These are phyloP conservation scores for Monilinia vaccinii-corymbosi DNA, from an alignment of 2,329 filamentous ascomycete genomes.

Conservation along the genomic window DNA sequence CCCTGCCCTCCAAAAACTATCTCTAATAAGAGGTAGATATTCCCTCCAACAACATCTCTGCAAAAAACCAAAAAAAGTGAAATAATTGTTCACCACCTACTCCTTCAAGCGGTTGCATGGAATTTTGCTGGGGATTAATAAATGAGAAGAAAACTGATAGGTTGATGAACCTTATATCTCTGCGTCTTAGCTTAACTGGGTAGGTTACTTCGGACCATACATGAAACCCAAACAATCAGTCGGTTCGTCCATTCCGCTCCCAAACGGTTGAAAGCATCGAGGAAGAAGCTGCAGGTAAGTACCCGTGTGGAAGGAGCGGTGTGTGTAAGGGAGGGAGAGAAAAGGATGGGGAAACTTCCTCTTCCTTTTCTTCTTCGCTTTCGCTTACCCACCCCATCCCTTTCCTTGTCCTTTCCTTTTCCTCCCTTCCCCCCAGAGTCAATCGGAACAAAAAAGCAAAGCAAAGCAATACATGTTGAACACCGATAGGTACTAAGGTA, in stretches of 20 bases:
- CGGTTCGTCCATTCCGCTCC: neutral
- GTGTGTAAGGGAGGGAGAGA: neutral
- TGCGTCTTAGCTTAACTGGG: neutral
- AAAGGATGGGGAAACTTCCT: neutral
- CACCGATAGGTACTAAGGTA: neutral
- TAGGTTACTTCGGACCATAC: too few relatives aligned
- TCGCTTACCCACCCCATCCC: too few relatives aligned
- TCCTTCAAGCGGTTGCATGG: neutral
- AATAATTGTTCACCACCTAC: neutral
- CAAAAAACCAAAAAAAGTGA: too few relatives aligned
- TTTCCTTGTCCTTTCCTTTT: neutral
- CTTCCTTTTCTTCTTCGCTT: neutral
- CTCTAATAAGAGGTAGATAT: neutral
- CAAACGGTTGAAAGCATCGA: neutral
- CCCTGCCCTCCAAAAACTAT: neutral
- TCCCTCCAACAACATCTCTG: too few relatives aligned
- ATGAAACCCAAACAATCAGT: neutral
- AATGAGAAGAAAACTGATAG: neutral
- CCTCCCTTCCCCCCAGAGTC: neutral
- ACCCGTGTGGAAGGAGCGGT: slow-evolving; percentile 4
- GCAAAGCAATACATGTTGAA: neutral
- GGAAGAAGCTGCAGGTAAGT: neutral
- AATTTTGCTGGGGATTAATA: neutral
- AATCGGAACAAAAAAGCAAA: neutral
- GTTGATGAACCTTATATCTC: neutral